These are phyloP conservation scores for Tuber magnatum DNA, from an alignment of 495 filamentous ascomycete species.

Conservation along the genomic window DNA sequence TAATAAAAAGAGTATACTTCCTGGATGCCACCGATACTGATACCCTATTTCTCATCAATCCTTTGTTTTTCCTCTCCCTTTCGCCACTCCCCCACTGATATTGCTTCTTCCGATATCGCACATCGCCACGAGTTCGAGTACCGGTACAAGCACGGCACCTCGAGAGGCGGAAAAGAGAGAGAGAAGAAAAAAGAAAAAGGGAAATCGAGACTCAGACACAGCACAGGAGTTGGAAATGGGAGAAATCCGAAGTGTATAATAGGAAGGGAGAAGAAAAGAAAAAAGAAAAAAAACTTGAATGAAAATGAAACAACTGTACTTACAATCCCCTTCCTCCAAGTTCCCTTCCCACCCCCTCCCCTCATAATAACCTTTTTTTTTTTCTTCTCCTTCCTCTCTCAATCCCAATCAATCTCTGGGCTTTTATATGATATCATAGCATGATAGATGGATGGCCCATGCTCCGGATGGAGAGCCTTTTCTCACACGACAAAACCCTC, in stretches of 20 bases:
- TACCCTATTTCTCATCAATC: neutral
- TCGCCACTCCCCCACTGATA: neutral
- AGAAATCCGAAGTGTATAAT: too few relatives aligned
- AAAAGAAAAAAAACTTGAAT: neutral
- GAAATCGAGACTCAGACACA: neutral
- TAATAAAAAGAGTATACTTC: neutral
- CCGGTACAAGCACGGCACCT: too few relatives aligned
- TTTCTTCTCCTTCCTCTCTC: neutral
- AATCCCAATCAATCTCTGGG: constrained; percentile 5
- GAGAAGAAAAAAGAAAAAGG: neutral
- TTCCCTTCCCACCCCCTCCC: constrained; percentile 4
- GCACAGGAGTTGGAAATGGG: neutral
- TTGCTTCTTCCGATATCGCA: neutral
- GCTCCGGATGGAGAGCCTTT: neutral
- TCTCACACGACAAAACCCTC: constrained; percentile 1
- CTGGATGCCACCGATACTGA: neutral
- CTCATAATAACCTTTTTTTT: neutral
- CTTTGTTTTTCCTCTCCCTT: neutral
- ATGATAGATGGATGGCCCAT: neutral
- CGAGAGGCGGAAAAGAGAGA: neutral
- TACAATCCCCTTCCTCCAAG: neutral
- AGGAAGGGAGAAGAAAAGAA: neutral
- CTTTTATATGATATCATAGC: neutral
- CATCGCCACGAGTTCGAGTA: neutral
- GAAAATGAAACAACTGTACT: constrained; percentile 3